Conservation (phyloP, 2,329 filamentous ascomycete genomes). For the Akanthomyces uredinophilus region DNA sequence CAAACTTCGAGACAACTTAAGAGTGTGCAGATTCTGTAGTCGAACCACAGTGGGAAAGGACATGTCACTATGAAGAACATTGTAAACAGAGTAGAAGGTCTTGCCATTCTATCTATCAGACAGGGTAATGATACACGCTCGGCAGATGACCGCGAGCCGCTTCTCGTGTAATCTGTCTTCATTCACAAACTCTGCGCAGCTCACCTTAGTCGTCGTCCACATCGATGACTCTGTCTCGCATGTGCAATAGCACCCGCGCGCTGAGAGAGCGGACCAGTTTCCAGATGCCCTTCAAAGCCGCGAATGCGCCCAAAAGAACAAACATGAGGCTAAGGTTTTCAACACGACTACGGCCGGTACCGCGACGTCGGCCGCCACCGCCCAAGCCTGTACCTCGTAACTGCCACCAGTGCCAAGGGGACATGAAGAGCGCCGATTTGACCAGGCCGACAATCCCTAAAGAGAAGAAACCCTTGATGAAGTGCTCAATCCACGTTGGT, state of each 20-base stretch:
- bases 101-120: constrained; percentile 12
- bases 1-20: constrained; percentile 86
- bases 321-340: constrained; percentile 76
- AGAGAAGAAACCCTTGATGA: constrained; percentile 84
- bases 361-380: constrained; percentile 50
- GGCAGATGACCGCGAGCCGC: neutral
- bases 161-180: neutral
- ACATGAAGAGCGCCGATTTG: constrained; percentile 71
- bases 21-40: constrained; percentile 64
- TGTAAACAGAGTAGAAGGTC: neutral
- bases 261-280: constrained; percentile 73
- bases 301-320: constrained; percentile 72
- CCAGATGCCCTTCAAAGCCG: constrained; percentile 80
- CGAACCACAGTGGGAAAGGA: neutral
- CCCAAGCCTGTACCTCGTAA: constrained; percentile 44
- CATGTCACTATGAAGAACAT: neutral
- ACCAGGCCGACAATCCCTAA: constrained; percentile 80
- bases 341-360: constrained; percentile 69
- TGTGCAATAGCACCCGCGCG: constrained; percentile 65
- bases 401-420: constrained; percentile 73
- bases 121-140: neutral
- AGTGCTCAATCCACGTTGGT: constrained; percentile 72
- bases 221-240: constrained; percentile 77
- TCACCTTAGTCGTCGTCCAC: constrained; percentile 59
- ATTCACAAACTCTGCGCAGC: neutral